phyloP scores from a whole-genome alignment of 2,329 filamentous ascomycete genomes.

The Verticillium nonalfalfae region DNA sequence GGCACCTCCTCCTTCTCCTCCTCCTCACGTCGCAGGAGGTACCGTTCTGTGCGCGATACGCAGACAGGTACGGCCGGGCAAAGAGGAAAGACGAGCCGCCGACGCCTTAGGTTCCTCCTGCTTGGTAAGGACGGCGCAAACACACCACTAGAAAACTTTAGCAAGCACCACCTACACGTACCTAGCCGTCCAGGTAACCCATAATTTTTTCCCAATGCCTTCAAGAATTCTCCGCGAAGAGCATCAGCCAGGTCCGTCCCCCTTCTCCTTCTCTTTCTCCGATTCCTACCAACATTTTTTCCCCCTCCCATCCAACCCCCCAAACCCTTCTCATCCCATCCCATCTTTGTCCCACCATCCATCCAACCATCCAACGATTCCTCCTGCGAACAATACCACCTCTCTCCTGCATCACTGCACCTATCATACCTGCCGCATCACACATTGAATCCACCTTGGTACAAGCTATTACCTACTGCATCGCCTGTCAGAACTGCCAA shows the following conservation, averaged over 20 bases:
- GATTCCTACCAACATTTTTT: too few relatives aligned
- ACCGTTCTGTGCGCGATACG: too few relatives aligned
- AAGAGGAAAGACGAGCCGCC: neutral
- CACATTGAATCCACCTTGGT: neutral
- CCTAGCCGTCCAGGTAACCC: neutral
- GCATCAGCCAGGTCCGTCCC: neutral
- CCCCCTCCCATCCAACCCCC: neutral
- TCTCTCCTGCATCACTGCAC: neutral
- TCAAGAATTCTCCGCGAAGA: neutral
- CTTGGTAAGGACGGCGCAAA: neutral
- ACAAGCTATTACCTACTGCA: slow-evolving; percentile 1
- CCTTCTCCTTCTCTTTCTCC: too few relatives aligned
- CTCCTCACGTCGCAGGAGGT: too few relatives aligned
- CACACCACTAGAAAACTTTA: neutral
- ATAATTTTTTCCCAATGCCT: neutral
- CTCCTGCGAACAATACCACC: neutral
- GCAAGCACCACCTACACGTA: neutral
- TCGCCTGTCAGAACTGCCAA: neutral
- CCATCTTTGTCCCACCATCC: neutral
- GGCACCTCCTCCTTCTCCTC: neutral
- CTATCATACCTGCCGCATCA: neutral
- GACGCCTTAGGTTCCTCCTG: neutral
- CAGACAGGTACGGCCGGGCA: neutral
- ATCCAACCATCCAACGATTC: neutral
- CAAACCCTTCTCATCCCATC: neutral